phyloP scores from a whole-genome alignment of 1,284 basidiomycete genomes.

The Fomitopsis pinicola region DNA sequence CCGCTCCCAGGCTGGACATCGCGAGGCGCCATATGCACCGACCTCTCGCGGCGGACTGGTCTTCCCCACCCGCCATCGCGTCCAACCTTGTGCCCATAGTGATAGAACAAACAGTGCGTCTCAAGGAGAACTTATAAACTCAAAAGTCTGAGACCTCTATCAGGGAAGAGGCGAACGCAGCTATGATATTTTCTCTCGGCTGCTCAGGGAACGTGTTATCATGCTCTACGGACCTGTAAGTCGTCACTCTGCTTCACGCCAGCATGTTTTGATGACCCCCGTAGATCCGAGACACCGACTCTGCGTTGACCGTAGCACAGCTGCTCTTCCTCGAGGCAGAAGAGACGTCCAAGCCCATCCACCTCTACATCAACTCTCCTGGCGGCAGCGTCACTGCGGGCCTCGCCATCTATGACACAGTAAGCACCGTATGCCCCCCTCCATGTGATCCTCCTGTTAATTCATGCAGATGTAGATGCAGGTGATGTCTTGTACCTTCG shows the following conservation, averaged over 20 bases:
- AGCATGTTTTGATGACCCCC: constrained; percentile 9
- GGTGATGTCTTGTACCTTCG: constrained; percentile 34
- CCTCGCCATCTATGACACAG: constrained; percentile 93
- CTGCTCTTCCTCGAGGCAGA: constrained; percentile 93
- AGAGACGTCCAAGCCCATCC: constrained; percentile 87
- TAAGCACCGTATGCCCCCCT: constrained; percentile 29
- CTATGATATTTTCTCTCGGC: constrained; percentile 91
- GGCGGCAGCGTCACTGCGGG: constrained; percentile 93
- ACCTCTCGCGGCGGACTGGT: constrained; percentile 41
- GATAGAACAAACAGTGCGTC: constrained; percentile 81
- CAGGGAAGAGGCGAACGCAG: constrained; percentile 90
- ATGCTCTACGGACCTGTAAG: constrained; percentile 90
- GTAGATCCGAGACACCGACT: constrained; percentile 82
- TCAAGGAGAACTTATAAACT: neutral
- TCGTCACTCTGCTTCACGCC: constrained; percentile 12
- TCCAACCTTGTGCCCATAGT: constrained; percentile 75
- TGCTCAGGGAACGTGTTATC: constrained; percentile 87
- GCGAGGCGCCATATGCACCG: constrained; percentile 36
- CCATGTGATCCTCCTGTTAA: constrained; percentile 14
- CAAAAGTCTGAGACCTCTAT: neutral
- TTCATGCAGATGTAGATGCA: constrained; percentile 56
- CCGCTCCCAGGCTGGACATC: constrained; percentile 1
- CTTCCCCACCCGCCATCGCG: constrained; percentile 30
- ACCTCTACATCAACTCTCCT: constrained; percentile 92
- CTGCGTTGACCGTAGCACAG: constrained; percentile 84